Base-by-base conservation (phyloP, 2,329 filamentous ascomycete species). In the Aspergillus amoenus region DNA sequence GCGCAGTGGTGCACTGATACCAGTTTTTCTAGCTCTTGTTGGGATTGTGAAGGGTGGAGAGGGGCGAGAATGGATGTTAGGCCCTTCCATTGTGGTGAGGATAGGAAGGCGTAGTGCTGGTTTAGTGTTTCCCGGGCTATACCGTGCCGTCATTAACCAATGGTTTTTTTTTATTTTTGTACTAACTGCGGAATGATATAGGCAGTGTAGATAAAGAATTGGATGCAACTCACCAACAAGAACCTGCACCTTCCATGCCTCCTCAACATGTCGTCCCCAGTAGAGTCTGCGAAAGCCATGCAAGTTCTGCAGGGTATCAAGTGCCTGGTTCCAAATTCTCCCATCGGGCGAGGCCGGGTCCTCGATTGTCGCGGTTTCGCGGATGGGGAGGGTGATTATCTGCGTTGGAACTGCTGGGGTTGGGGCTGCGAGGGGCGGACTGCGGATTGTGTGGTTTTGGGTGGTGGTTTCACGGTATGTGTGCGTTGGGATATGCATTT, bases 311-410 rank as follows among this genome's bases (percentile, higher is more conserved):
- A 68, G 21, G 12, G 61, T 50, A 17, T 61, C 55, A 9, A 69
- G 47, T 15, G 62, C 57, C 53, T 58, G 52, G 3, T 43, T 47
- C 65, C 63, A 69, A 45, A 56, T 69, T 45, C 63, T 45, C n/a
- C 59, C 64, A 22, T 65, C 60, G 6, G 55, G 37, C 1, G 58
- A 85, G 61, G 82, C 82, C 0, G 82, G 84, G 64, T 90, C 86
- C 58, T 89, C 87, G 22, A 78, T 57, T 9, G 55, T 48, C 30
- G 57, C 21, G 7, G 50, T 40, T 24, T 72, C 48, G 79, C 78
- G n/a, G 79, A 75, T 5, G 83, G 82, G 57, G 47, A 67, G 55
- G 45, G 62, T 51, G 56, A 64, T 58, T 59, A 62, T 66, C 30
- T 64, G 61, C 15, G 63, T 66, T 61, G 65, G 61, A 12, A 55